Evolutionary conservation across 345 rosid genomes (phyloP), one percentile per base, ranked within the genome.

Genomic region (Trapa incisa): DNA sequence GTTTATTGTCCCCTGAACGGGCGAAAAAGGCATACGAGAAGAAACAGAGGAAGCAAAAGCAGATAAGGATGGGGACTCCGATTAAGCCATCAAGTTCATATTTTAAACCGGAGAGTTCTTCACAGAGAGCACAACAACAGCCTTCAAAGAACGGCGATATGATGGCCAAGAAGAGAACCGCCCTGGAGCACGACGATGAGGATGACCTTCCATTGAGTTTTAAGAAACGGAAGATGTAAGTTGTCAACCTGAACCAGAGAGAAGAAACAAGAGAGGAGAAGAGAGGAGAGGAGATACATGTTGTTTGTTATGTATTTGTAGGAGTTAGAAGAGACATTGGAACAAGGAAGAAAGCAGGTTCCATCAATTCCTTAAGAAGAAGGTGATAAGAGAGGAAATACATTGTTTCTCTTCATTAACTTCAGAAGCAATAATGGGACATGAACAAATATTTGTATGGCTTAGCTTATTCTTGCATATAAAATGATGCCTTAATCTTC

Each of bases 31-130:
- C 95, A 4, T 66, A 75, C 4, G 97, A 91, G 80, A 94, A 84
- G 86, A 94, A 89, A 73, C 99, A 85, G 76, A 84, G 89, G 71
- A 91, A 83, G 79, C 96, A 83, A 81, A 94, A 86, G 80, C 85
- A 87, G 75, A 73, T 83, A 43, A 81, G 96, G 57, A 65, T 58
- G 69, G 96, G 93, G 68, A 89, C 86, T 71, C 96, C 93, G 3
- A 47, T 15, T 61, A 91, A 94, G 65, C 65, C 76, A 71, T 33
- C 84, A 12, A 81, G 80, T 68, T 74, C 89, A 3, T 41, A 73
- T 22, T 75, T 75, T 48, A 86, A 78, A 78, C 81, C 92, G 1
- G 90, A 77, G 80, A 84, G 84, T 80, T 88, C 89, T 47, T 88
- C 81, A 66, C 79, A 58, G 38, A 32, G 63, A 58, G 8, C 12